Evolutionary conservation across 306 rosid species (phyloP), one percentile per base, ranked within the genome.

Genomic region (Ormosia semicastrata): DNA sequence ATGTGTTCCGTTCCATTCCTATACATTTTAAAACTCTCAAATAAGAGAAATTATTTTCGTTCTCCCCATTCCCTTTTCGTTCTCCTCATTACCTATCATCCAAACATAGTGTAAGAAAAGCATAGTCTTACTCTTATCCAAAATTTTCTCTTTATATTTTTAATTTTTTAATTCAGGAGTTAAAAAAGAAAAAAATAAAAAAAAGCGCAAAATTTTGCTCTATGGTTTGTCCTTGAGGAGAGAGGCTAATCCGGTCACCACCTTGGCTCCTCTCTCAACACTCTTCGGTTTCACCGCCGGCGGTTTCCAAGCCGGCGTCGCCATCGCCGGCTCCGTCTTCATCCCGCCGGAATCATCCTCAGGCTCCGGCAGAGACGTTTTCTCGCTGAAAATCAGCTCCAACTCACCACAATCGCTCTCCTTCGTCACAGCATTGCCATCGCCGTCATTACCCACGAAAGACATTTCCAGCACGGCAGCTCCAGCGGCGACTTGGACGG

Each of bases 241-340:
- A 62, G 93, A 92, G 80, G 99, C 98, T 81, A 95, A 89, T 60
- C 99, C 99, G 50, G 99, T 92, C 18, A 95, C 99, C 41, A 92
- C 77, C 85, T 85, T 93, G 11, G 92, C 66, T 54, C 94, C 95
- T 84, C 89, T 90, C 75, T 92, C 98, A 3, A 85, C 70, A 79
- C 96, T 89, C 90, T 87, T 95, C 52, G 90, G 97, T 83, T 83
- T 93, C 24, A 95, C 75, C 79, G 95, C 99, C 88, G 99, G 99
- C 5, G 89, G 91, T 46, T 92, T 84, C 99, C 99, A 95, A 64
- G 88, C 4, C 44, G 81, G 59, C 34, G 9, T 56, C 76, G 5
- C 68, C 34, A 75, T 71, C 67, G 66, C 24, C 24, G 24, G 24
- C 24, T 24, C 24, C 0, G 24, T 24, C 24, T 24, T 75, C 40